Conservation (phyloP, 1,284 basidiomycete genomes). For the Megacollybia platyphylla region DNA sequence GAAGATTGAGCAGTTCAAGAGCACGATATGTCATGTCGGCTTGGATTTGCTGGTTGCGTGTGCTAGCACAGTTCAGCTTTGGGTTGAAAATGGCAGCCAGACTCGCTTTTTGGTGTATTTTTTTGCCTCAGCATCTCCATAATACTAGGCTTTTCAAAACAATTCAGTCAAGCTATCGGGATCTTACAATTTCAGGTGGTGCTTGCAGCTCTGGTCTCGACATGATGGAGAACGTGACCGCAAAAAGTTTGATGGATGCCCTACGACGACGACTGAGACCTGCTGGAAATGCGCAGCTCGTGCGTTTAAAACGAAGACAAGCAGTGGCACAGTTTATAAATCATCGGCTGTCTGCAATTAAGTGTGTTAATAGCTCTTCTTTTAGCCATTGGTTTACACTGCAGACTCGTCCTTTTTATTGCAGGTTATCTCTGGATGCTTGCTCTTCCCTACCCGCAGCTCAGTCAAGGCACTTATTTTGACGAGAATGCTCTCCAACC, state of each 20-base stretch:
- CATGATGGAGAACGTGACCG: constrained; percentile 34
- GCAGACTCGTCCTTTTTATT: constrained; percentile 42
- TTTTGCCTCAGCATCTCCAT: constrained; percentile 88
- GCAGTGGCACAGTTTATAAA: constrained; percentile 16
- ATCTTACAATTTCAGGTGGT: constrained; percentile 87
- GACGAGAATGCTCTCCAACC: constrained; percentile 93
- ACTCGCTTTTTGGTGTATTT: constrained; percentile 95
- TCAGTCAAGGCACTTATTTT: constrained; percentile 68
- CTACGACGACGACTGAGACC: neutral
- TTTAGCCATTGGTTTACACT: constrained; percentile 2
- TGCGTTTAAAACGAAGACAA: constrained; percentile 25
- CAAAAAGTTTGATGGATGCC: neutral
- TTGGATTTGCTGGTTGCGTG: constrained; percentile 95
- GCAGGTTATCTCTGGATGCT: constrained; percentile 68
- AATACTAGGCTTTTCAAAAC: constrained; percentile 52
- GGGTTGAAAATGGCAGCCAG: constrained; percentile 1
- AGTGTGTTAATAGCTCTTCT: constrained; percentile 13
- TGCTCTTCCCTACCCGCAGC: constrained; percentile 47
- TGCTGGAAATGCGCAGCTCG: constrained; percentile 15
- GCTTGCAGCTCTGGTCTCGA: constrained; percentile 92
- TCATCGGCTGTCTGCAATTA: constrained; percentile 17
- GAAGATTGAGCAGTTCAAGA: constrained; percentile 81
- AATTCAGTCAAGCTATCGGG: neutral
- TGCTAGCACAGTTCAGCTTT: constrained; percentile 29
- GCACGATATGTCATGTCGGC: constrained; percentile 97